Conservation (phyloP, 1,139 yeast species). For the Geotrichum reessii region DNA sequence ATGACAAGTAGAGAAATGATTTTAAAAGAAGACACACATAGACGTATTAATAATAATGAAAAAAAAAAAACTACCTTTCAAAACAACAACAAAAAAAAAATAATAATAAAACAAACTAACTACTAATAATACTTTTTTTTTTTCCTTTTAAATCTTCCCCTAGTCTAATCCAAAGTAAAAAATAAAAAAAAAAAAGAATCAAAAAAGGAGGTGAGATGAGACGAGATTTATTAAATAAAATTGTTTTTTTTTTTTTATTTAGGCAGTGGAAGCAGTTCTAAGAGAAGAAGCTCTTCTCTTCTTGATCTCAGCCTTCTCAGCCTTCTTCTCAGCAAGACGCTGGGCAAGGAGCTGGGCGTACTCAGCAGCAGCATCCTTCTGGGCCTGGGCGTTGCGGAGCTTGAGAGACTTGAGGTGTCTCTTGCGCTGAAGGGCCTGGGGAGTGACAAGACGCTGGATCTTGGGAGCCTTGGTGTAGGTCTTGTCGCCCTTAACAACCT, state of each 20-base stretch:
- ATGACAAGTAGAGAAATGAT: no score
- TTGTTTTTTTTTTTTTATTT: no score
- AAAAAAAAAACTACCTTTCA: no score
- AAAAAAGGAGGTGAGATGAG: no score
- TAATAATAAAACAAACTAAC: neutral
- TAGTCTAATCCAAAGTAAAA: neutral
- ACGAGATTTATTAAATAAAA: no score
- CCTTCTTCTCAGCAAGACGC: slow-evolving; percentile 96
- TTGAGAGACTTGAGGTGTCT: slow-evolving; percentile 92
- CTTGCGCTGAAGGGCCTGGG: slow-evolving; percentile 99
- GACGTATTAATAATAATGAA: neutral
- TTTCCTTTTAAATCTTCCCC: neutral
- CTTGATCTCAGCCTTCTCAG: slow-evolving; percentile 95
- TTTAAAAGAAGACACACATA: no score
- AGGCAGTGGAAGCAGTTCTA: slow-evolving; percentile 43
- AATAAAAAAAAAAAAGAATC: neutral
- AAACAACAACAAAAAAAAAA: neutral
- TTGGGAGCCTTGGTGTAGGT: slow-evolving; percentile 99
- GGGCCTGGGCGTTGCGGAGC: slow-evolving; percentile 95
- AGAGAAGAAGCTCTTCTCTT: slow-evolving; percentile 99
- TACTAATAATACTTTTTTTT: neutral
- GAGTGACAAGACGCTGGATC: slow-evolving; percentile 99
- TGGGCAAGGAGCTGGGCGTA: slow-evolving; percentile 98
- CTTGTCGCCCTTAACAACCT: slow-evolving; percentile 96
- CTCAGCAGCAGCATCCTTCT: slow-evolving; percentile 99